phyloP scores from a whole-genome alignment of 768 basidiomycete species.

The Boletus reticuloceps region DNA sequence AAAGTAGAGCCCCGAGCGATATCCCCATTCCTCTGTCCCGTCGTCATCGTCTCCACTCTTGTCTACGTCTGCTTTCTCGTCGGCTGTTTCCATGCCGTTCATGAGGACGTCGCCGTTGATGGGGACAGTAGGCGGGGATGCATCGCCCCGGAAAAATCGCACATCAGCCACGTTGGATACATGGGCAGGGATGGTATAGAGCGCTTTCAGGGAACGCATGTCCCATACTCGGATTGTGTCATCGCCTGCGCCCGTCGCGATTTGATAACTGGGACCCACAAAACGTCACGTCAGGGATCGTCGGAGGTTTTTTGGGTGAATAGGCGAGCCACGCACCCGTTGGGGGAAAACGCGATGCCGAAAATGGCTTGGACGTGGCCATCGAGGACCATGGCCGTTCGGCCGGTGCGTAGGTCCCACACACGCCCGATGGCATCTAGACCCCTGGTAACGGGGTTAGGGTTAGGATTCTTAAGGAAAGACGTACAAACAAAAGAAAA shows the following conservation, averaged over 20 bases:
- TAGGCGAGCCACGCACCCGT: conserved; percentile 61
- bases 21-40: conserved; percentile 63
- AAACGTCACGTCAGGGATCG: conserved; percentile 8
- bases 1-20: conserved; percentile 88
- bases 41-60: conserved; percentile 27
- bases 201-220: conserved; percentile 86
- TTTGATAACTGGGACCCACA: conserved; percentile 71
- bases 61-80: conserved; percentile 29
- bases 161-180: conserved; percentile 93
- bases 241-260: conserved; percentile 95
- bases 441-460: conserved; percentile 51
- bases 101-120: conserved; percentile 47
- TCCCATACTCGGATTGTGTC: conserved; percentile 99
- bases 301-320: neutral
- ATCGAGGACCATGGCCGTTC: conserved; percentile 97
- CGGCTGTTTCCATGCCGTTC: conserved; percentile 41
- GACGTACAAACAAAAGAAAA: neutral
- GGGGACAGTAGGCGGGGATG: conserved; percentile 41
- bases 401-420: conserved; percentile 94
- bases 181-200: conserved; percentile 97
- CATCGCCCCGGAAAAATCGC: conserved; percentile 82
- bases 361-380: conserved; percentile 95
- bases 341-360: conserved; percentile 89
- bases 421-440: conserved; percentile 96
- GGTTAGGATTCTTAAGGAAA: neutral